Evolutionary conservation across 371 early-diverging fungal genomes (phyloP).

Genomic region (Fennellomyces sp.): DNA sequence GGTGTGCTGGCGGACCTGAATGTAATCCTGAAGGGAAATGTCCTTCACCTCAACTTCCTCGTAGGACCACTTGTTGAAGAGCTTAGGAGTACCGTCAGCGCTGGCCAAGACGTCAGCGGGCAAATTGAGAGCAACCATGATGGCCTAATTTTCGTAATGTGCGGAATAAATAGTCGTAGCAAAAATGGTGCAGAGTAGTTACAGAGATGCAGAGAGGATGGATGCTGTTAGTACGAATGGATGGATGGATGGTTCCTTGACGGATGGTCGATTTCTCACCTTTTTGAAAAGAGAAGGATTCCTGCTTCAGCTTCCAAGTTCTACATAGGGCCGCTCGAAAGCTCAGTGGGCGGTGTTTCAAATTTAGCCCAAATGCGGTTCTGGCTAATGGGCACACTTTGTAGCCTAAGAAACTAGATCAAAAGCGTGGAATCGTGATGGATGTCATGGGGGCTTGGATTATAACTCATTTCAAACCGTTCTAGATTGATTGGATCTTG

Average conservation of each 20-base stretch:
- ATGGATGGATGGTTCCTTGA: slow-evolving; percentile 3
- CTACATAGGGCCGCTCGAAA: too few relatives aligned
- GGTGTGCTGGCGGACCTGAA: slow-evolving; percentile 91
- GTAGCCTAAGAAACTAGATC: too few relatives aligned
- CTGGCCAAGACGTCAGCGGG: slow-evolving; percentile 66
- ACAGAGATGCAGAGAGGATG: neutral
- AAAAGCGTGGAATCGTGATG: too few relatives aligned
- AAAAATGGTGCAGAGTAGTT: neutral
- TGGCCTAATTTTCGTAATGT: slow-evolving; percentile 23
- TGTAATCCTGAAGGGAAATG: slow-evolving; percentile 94
- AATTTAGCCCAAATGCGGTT: too few relatives aligned
- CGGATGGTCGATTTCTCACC: neutral
- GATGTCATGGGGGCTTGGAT: too few relatives aligned
- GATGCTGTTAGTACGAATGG: slow-evolving; percentile 4
- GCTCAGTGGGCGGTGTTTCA: slow-evolving; percentile 2
- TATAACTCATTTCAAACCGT: too few relatives aligned
- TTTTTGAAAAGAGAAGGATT: slow-evolving; percentile 1
- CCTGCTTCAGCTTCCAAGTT: too few relatives aligned
- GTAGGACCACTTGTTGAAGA: slow-evolving; percentile 96
- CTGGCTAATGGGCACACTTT: too few relatives aligned
- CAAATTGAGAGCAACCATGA: slow-evolving; percentile 67
- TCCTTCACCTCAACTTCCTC: slow-evolving; percentile 97
- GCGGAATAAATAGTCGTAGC: neutral
- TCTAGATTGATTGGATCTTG: too few relatives aligned
- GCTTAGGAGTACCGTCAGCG: slow-evolving; percentile 70